Evolutionary conservation across 2,329 filamentous ascomycete species (phyloP).

Genomic region (Lasiodiplodia gonubiensis): DNA sequence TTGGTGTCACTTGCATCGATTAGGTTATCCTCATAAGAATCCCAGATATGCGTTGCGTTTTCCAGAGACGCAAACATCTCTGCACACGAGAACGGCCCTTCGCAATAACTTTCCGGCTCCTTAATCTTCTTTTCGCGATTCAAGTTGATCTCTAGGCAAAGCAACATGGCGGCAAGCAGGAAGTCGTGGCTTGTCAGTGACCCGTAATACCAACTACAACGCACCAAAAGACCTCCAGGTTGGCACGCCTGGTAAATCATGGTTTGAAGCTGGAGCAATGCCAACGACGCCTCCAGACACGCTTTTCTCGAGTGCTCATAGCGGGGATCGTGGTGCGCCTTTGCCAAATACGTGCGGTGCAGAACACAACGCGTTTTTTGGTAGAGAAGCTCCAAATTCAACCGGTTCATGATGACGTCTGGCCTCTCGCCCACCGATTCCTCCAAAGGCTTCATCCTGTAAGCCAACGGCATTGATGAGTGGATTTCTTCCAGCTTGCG

Average conservation of each 20-base stretch:
- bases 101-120: background rate
- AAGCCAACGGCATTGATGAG: constrained; percentile 41
- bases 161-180: constrained; percentile 55
- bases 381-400: constrained; percentile 59
- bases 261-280: constrained; percentile 57
- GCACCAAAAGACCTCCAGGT: constrained; percentile 51
- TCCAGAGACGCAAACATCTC: constrained; percentile 23
- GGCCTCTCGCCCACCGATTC: constrained; percentile 56
- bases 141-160: constrained; percentile 53
- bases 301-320: constrained; percentile 52
- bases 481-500: constrained; percentile 44
- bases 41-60: constrained; percentile 24
- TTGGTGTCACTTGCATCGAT: constrained; percentile 26
- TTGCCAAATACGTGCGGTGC: constrained; percentile 59
- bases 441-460: constrained; percentile 46
- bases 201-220: constrained; percentile 54
- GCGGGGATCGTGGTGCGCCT: constrained; percentile 40
- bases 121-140: constrained; percentile 6
- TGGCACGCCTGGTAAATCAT: constrained; percentile 57
- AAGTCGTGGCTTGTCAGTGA: constrained; percentile 55
- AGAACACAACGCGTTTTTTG: constrained; percentile 59
- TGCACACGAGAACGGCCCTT: constrained; percentile 4
- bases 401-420: constrained; percentile 58
- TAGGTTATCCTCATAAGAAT: constrained; percentile 23
- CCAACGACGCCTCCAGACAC: constrained; percentile 56